Evolutionary conservation across 2,329 filamentous ascomycete genomes (phyloP), one percentile per base, ranked within the genome.

Genomic region (Ceratocystis cubensis): DNA sequence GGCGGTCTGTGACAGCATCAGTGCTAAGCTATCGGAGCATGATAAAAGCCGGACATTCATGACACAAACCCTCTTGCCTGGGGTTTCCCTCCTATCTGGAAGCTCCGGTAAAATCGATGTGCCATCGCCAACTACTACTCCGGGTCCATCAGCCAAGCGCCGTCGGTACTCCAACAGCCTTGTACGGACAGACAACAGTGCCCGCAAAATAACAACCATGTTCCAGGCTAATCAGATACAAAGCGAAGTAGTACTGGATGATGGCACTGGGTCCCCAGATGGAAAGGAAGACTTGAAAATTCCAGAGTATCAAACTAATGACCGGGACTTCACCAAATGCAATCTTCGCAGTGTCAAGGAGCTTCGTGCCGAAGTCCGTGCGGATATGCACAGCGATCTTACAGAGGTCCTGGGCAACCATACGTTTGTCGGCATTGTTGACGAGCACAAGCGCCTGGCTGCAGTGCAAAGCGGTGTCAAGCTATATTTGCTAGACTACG

Each of bases 141-240:
- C 70, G 28, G 66, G 76, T 7, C 74, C 75, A 22, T 62, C 64
- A 44, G 72, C 73, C 70, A 77, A 79, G 74, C 72, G 73, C 73
- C 70, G 75, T 74, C 75, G 75, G 72, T 75, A 76, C 69, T 76
- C 77, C 22, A 95, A 95, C 73, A 96, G 88, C 66, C 83, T 99
- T 13, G 86, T 99, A 2, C 86, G 94, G 22, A 97, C 93, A 10
- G 94, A 99, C 74, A 86, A 89, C 1, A 89, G 87, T 68, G 81
- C 90, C 70, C 88, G 92, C 67, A 99, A 99, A 75, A 99, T 99
- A 69, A 99, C 94, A 0, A 91, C 89, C 69, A 97, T 99, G 93
- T 84, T 99, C 41, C 81, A 85, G n/a, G 81, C 85, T 6, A 65
- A 41, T 22, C 63, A 65, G 17, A 50, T 20, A 50, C 57, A 46